Conservation (phyloP, 2,329 filamentous ascomycete genomes). For the Anthostomella pinea region DNA sequence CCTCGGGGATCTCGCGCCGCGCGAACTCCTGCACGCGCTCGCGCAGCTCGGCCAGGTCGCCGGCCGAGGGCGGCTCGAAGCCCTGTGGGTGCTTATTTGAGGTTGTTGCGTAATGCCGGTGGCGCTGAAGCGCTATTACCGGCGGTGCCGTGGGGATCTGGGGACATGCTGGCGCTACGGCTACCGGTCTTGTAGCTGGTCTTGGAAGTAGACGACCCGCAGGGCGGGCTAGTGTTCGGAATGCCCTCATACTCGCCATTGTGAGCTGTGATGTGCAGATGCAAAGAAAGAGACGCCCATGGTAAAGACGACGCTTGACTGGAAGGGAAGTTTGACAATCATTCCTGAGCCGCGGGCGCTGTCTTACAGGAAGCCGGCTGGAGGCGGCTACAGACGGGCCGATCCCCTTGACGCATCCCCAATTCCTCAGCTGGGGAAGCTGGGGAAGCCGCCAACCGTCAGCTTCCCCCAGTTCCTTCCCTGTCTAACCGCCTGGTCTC, state of each 20-base stretch:
- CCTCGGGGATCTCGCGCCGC: conserved; percentile 79
- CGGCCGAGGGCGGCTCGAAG: conserved; percentile 65
- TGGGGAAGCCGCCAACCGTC: conserved; percentile 35
- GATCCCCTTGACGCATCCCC: too few relatives aligned
- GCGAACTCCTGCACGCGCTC: conserved; percentile 87
- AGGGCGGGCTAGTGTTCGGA: conserved; percentile 36
- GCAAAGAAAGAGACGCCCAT: too few relatives aligned
- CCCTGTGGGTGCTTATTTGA: conserved; percentile 62
- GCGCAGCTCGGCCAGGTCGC: conserved; percentile 76
- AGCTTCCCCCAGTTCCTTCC: conserved; percentile 25
- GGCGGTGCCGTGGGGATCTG: too few relatives aligned
- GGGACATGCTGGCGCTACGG: not conserved
- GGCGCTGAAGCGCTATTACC: conserved; percentile 38
- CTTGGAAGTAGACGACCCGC: conserved; percentile 18
- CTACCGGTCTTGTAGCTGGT: conserved; percentile 14
- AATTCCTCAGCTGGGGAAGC: too few relatives aligned
- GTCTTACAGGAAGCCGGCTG: conserved; percentile 10
- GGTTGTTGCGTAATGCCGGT: conserved; percentile 43
- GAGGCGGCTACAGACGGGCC: conserved; percentile 16
- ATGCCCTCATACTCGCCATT: conserved; percentile 42
- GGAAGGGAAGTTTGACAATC: conserved; percentile 3
- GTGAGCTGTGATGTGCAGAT: conserved; percentile 5
- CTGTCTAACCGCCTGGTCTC: conserved; percentile 20
- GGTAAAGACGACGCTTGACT: not conserved
- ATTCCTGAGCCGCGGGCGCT: not conserved